Evolutionary conservation across 768 basidiomycete genomes (phyloP).

Genomic region (Pholiota molesta): DNA sequence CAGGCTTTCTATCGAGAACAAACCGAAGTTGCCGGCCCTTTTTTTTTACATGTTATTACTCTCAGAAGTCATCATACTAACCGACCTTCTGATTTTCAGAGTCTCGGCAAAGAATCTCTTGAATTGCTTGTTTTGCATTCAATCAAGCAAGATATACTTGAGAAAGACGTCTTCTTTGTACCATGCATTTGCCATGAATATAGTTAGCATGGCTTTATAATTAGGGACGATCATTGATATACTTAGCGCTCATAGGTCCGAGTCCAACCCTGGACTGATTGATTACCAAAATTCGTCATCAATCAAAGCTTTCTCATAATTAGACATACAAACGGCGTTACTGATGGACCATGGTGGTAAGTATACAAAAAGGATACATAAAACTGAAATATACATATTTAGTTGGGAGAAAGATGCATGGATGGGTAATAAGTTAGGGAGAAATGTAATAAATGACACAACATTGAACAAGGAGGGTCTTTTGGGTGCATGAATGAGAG

Average conservation of each 20-base stretch:
- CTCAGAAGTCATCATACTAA: too few relatives aligned
- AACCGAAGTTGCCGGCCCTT: neutral
- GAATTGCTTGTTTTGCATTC: neutral
- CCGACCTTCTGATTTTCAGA: neutral
- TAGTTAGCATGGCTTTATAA: neutral
- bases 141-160: neutral
- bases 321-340: too few relatives aligned
- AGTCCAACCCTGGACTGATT: neutral
- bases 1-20: neutral
- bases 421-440: too few relatives aligned
- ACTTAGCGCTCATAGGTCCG: neutral
- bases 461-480: too few relatives aligned
- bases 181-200: neutral
- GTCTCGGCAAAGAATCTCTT: neutral
- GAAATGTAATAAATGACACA: too few relatives aligned
- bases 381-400: too few relatives aligned
- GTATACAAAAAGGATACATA: too few relatives aligned
- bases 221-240: neutral
- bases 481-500: too few relatives aligned
- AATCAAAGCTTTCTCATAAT: too few relatives aligned
- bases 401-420: too few relatives aligned
- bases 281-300: too few relatives aligned
- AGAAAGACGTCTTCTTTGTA: neutral
- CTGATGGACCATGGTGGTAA: too few relatives aligned
- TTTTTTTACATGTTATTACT: neutral